These are phyloP conservation scores for Ceratocystis ficicola DNA, from an alignment of 2,329 filamentous ascomycete species.

Conservation along the genomic window DNA sequence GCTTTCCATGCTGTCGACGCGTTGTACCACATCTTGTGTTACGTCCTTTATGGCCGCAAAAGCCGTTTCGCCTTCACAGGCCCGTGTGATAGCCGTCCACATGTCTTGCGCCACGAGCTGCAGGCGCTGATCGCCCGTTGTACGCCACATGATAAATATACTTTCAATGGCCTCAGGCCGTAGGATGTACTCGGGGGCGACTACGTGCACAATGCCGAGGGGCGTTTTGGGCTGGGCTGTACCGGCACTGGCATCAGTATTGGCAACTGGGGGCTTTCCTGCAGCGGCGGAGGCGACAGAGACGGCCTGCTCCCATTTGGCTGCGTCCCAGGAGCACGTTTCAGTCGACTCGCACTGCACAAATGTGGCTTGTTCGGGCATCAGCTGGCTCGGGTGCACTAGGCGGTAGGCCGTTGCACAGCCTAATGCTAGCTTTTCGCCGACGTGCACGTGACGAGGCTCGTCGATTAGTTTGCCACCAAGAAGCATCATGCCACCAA, in stretches of 20 bases:
- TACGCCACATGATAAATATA: slow-evolving; percentile 64
- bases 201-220: slow-evolving; percentile 43
- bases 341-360: slow-evolving; percentile 32
- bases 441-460: slow-evolving; percentile 44
- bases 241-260: not conserved
- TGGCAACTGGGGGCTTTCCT: not conserved
- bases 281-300: slow-evolving; percentile 27
- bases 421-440: slow-evolving; percentile 47
- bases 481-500: slow-evolving; percentile 53
- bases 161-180: slow-evolving; percentile 71
- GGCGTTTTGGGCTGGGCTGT: slow-evolving; percentile 30
- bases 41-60: slow-evolving; percentile 57
- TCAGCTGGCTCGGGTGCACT: slow-evolving; percentile 45
- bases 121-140: slow-evolving; percentile 55
- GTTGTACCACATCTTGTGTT: slow-evolving; percentile 26
- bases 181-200: slow-evolving; percentile 50
- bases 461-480: slow-evolving; percentile 45
- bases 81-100: slow-evolving; percentile 51
- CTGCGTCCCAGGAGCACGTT: slow-evolving; percentile 29
- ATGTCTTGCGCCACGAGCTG: slow-evolving; percentile 62
- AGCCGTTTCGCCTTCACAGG: slow-evolving; percentile 50
- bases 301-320: slow-evolving; percentile 25
- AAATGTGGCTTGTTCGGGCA: slow-evolving; percentile 47
- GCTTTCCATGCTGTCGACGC: slow-evolving; percentile 33
- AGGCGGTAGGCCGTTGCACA: slow-evolving; percentile 52